Evolutionary conservation across 345 rosid species (phyloP).

Genomic region (Salix koriyanagi): DNA sequence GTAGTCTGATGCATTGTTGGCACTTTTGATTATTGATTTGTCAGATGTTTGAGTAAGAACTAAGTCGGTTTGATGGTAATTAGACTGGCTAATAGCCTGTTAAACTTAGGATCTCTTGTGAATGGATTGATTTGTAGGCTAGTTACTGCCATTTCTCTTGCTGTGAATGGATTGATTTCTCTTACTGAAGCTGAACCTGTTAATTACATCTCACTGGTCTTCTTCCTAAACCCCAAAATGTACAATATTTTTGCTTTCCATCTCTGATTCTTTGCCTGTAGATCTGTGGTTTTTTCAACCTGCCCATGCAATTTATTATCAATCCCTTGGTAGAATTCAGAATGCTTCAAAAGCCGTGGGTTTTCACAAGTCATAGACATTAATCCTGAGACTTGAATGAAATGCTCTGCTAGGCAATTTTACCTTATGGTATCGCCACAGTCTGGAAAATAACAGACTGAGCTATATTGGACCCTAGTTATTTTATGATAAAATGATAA

Average conservation of each 20-base stretch:
- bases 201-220: neutral
- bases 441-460: neutral
- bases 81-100: neutral
- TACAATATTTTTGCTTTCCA: neutral
- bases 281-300: neutral
- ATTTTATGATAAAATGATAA: neutral
- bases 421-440: neutral
- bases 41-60: neutral
- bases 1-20: neutral
- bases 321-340: neutral
- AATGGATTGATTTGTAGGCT: neutral
- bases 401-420: neutral
- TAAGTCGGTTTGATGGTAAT: neutral
- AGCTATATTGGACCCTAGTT: neutral
- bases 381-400: neutral
- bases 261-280: neutral
- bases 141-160: neutral
- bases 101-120: neutral
- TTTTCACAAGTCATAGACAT: neutral
- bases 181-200: neutral
- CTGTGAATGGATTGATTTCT: neutral
- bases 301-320: neutral
- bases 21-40: neutral
- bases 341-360: neutral
- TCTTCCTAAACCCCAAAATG: neutral